Conservation (phyloP, 192 early-diverging fungal species). For the Coemansia umbellata region DNA sequence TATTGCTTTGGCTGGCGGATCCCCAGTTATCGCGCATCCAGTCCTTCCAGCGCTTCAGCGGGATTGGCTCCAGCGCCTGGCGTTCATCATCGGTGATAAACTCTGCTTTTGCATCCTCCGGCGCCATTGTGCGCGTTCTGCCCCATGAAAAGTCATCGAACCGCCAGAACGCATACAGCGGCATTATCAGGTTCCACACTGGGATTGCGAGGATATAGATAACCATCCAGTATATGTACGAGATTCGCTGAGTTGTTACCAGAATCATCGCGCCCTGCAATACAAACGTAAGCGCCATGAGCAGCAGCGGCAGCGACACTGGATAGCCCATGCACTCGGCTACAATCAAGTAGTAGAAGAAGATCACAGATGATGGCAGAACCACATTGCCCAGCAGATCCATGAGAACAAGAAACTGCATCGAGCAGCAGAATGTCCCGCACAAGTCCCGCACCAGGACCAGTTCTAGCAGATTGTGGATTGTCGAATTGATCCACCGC, state of each 20-base stretch:
- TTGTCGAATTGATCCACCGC: conserved; percentile 97
- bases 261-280: conserved; percentile 88
- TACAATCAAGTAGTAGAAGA: conserved; percentile 53
- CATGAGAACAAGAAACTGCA: conserved; percentile 80
- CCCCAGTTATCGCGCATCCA: conserved; percentile 33
- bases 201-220: conserved; percentile 79
- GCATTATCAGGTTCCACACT: conserved; percentile 95
- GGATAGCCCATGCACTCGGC: conserved; percentile 43
- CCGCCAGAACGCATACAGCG: conserved; percentile 91
- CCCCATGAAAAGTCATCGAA: conserved; percentile 94
- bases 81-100: conserved; percentile 48
- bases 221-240: conserved; percentile 91
- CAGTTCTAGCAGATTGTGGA: conserved; percentile 91
- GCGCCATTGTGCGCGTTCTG: conserved; percentile 62
- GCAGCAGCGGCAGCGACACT: conserved; percentile 61
- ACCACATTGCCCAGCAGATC: conserved; percentile 73
- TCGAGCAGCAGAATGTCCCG: conserved; percentile 97
- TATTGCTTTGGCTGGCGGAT: too few species aligned
- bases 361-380: conserved; percentile 67
- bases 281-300: conserved; percentile 75
- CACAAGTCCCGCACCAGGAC: conserved; percentile 91
- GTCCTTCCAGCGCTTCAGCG: conserved; percentile 48
- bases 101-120: conserved; percentile 54
- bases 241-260: conserved; percentile 73
- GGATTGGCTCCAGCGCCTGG: conserved; percentile 40